These are phyloP conservation scores for Boletus speciosus DNA, from an alignment of 768 basidiomycete genomes.

Conservation along the genomic window DNA sequence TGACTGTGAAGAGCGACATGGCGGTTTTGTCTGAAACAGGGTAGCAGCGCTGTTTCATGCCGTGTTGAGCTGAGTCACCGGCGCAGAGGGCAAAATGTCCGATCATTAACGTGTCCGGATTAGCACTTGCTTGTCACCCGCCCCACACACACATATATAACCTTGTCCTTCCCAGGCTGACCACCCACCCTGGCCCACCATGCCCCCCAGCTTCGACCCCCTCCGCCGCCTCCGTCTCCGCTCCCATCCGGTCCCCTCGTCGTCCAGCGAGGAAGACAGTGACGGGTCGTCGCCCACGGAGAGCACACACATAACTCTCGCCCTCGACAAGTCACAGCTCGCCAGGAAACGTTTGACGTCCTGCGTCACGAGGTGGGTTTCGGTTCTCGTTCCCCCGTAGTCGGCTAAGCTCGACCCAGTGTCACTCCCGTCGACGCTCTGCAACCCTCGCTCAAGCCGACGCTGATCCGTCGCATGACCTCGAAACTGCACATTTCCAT, in stretches of 20 bases:
- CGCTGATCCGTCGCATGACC: conserved; percentile 29
- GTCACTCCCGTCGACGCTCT: not conserved
- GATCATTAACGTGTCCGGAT: too few relatives aligned
- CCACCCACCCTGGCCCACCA: not conserved
- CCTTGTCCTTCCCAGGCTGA: not conserved
- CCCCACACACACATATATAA: conserved; percentile 10
- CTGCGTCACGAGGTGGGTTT: too few relatives aligned
- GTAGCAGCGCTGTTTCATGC: too few relatives aligned
- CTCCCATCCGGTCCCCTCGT: not conserved
- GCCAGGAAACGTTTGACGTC: too few relatives aligned
- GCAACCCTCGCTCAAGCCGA: conserved; percentile 8
- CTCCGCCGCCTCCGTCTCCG: conserved; percentile 26
- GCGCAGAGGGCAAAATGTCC: too few relatives aligned
- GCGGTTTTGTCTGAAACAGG: not conserved
- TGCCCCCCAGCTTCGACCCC: conserved; percentile 13
- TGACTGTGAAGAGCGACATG: conserved; percentile 3
- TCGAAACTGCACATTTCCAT: conserved; percentile 27
- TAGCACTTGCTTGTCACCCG: too few relatives aligned
- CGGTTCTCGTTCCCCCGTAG: too few relatives aligned
- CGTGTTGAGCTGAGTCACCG: too few relatives aligned
- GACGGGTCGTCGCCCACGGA: conserved; percentile 18
- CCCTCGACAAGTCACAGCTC: not conserved
- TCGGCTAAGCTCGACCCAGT: not conserved
- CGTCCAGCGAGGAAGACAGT: conserved; percentile 21
- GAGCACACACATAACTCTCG: not conserved